Base-by-base conservation (phyloP, 2,329 filamentous ascomycete species). In the Colletotrichum lini region DNA sequence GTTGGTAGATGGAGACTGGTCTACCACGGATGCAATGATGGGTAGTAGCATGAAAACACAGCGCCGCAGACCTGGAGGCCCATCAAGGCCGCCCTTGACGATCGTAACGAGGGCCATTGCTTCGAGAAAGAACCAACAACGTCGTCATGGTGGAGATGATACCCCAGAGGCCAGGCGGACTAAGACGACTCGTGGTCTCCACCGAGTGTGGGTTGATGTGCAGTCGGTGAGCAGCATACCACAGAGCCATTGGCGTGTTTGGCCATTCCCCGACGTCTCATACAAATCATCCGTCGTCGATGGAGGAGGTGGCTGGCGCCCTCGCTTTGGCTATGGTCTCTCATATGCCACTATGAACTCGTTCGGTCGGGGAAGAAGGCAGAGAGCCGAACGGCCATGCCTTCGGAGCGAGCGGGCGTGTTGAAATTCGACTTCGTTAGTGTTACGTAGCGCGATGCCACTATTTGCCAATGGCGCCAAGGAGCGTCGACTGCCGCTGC, bases 361-460 rank as follows among this genome's bases (percentile, higher is more conserved):
- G 23, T 61, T 49, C 40, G 49, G 59, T 49, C 49, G 63, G 63
- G 42, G 30, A 54, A 56, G 60, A 61, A 67, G 42, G 45, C 49
- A 56, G 63, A 67, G 47, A 35, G 40, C 21, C 26, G 54, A 30
- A 10, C 26, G 18, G 42, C 50, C 38, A 15, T 50, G 64, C 9
- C 42, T 21, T 62, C 9, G 23, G 52, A 18, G 21, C 44, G 18
- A 21, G 58, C 44, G 49, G 21, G 21, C 50, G 65, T 23, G 23
- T 67, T 38, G 49, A 57, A 44, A 61, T 57, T 52, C 64, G 49
- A 50, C 42, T 13, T 58, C 35, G 23, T 47, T 57, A 53, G 67
- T 38, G 67, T 40, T 49, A 23, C 45, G 58, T 63, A 63, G 65
- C 65, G 57, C 42, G 13, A 42, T 68, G 68, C 26, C 40, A 58